These are phyloP conservation scores for Pseudonectria buxi DNA, from an alignment of 2,329 filamentous ascomycete species.

Conservation along the genomic window DNA sequence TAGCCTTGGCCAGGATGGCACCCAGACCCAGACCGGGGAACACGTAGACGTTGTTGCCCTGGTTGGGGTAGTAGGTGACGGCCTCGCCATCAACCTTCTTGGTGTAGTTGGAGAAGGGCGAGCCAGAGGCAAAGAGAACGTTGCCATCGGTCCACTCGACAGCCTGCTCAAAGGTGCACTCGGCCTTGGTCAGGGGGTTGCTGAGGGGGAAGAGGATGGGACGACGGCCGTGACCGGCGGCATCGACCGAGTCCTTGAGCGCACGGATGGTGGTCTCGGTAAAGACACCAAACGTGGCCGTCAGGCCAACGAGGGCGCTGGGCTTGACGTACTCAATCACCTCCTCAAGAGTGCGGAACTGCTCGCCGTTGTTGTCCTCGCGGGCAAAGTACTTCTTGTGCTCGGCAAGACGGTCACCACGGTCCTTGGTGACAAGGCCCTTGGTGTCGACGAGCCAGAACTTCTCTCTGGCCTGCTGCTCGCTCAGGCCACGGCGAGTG, in stretches of 20 bases:
- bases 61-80: conserved; percentile 68
- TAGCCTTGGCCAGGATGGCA: conserved; percentile 83
- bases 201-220: conserved; percentile 95
- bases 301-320: conserved; percentile 88
- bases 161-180: conserved; percentile 95
- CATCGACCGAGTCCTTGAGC: conserved; percentile 58
- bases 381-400: conserved; percentile 73
- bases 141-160: conserved; percentile 85
- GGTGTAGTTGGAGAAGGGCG: conserved; percentile 73
- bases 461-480: conserved; percentile 79
- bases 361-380: conserved; percentile 56
- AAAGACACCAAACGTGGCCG: conserved; percentile 91
- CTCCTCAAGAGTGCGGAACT: conserved; percentile 76
- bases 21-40: conserved; percentile 95
- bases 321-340: conserved; percentile 94
- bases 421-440: conserved; percentile 87
- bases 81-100: conserved; percentile 52
- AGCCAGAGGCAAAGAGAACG: conserved; percentile 90
- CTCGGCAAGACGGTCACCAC: conserved; percentile 86
- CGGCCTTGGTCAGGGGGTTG: conserved; percentile 93
- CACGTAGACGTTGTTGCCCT: conserved; percentile 85
- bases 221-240: conserved; percentile 60
- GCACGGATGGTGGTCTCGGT: conserved; percentile 75
- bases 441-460: conserved; percentile 98
- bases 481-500: conserved; percentile 81